Base-by-base conservation (phyloP, 345 rosid species). In the Eutrema yunnanense region DNA sequence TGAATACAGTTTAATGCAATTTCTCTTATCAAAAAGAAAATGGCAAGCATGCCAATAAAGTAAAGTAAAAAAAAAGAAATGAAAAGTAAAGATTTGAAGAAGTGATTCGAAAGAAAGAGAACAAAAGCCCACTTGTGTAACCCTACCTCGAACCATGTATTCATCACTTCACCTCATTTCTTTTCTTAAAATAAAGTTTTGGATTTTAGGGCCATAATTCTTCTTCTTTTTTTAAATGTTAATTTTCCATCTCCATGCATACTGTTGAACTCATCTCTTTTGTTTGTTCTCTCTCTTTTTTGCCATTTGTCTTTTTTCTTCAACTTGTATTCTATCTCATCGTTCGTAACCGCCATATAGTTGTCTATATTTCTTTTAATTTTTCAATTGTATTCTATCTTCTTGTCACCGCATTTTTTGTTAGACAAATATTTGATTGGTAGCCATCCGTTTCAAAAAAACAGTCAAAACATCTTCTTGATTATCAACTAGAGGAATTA, bases 11-110 rank as follows among this genome's bases (percentile, higher is more conserved):
- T 16, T 16, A 16, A 16, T 16, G 16, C 16, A 16, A 16, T 16
- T 16, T 16, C 16, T 16, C 16, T 16, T 22, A 22, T 22, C 1
- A 2, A 8, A 40, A 43, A 8, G 6, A 62, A 43, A 29, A 53
- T 72, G 19, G 46, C 62, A 63, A 63, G 69, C 69, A 72, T 46
- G 76, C 69, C 69, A 62, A 53, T 52, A 72, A 72, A 72, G 75
- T 36, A 41, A 52, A 72, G 69, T 29, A 1, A 16, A 13, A 36
- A 56, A 53, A 44, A 47, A 16, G 16, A 16, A 16, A 16, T 27
- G 48, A 47, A 58, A 69, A 59, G 51, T 58, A 69, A 69, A 57
- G 48, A 58, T 69, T 27, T 46, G 65, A 57, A 57, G 55, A 58
- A 58, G 38, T 69, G 38, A 38, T 47, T 29, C 10, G 38, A n/a